These are phyloP conservation scores for Calycina marina DNA, from an alignment of 2,329 filamentous ascomycete species.

Conservation along the genomic window DNA sequence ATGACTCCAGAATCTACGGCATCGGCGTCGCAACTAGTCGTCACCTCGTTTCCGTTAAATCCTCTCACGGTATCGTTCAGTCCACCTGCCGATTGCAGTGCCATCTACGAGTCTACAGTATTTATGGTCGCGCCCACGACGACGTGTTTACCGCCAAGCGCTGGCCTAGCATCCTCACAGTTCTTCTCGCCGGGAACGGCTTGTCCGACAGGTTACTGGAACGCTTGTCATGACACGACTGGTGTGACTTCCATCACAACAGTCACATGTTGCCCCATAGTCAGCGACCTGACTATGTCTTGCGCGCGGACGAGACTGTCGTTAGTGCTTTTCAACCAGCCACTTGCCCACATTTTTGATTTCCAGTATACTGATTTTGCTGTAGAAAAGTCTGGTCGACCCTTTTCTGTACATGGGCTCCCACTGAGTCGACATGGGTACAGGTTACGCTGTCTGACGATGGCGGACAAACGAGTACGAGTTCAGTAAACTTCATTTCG, in stretches of 20 bases:
- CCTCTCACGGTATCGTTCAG: not conserved
- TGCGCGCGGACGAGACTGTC: not conserved
- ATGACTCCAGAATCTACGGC: no score
- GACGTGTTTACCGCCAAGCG: not conserved
- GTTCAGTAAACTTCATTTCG: not conserved
- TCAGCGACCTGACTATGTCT: not conserved
- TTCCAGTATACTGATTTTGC: no score
- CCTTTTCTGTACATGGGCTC: slow-evolving; percentile 1
- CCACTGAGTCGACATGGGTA: not conserved
- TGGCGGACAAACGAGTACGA: not conserved
- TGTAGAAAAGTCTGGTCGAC: not conserved
- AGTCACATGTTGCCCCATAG: not conserved
- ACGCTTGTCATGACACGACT: not conserved
- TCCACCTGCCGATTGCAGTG: not conserved
- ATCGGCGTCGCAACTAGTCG: no score
- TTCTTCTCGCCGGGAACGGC: not conserved
- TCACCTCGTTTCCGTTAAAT: not conserved
- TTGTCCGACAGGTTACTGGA: not conserved
- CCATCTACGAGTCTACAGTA: not conserved
- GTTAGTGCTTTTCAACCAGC: no score
- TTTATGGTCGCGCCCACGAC: not conserved
- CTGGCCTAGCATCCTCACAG: not conserved
- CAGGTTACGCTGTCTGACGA: not conserved
- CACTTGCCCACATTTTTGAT: no score
- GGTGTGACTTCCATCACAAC: not conserved